Conservation (phyloP, 2,329 filamentous ascomycete genomes). For the Colletotrichum sp. region DNA sequence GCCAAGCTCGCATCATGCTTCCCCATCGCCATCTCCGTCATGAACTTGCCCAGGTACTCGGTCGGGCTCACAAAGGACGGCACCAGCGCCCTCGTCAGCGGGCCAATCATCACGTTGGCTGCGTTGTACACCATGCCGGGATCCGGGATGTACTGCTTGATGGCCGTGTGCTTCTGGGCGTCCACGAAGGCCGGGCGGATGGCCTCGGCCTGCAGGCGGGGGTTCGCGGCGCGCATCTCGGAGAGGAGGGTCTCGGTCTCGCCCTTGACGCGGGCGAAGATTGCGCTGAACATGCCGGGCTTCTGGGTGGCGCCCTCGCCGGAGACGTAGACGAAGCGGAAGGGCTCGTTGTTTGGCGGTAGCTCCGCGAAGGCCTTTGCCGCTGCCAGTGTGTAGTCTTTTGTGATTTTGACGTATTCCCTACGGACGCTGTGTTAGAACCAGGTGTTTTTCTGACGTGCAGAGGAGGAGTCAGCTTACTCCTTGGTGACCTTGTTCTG, state of each 20-base stretch:
- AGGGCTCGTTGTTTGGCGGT: conserved; percentile 48
- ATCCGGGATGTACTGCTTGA: conserved; percentile 46
- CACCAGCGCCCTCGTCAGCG: conserved; percentile 25
- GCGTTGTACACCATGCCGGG: conserved; percentile 23
- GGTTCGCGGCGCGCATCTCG: conserved; percentile 47
- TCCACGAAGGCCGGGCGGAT: conserved; percentile 68
- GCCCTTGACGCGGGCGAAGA: conserved; percentile 71
- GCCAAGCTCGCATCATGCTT: conserved; percentile 29
- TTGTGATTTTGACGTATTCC: conserved; percentile 72
- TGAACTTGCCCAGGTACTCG: conserved; percentile 43
- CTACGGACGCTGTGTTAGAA: conserved; percentile 26
- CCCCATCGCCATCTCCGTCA: conserved; percentile 52
- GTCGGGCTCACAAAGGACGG: conserved; percentile 45
- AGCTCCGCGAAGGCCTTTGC: conserved; percentile 63
- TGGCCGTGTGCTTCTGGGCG: conserved; percentile 39
- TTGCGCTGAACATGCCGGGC: conserved; percentile 59
- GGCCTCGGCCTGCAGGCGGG: conserved; percentile 57
- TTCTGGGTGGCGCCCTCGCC: conserved; percentile 64
- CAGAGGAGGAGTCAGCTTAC: conserved; percentile 38
- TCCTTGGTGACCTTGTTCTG: conserved; percentile 64
- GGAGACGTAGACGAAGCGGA: conserved; percentile 76
- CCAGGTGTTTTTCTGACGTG: background rate
- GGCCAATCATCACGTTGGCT: conserved; percentile 24
- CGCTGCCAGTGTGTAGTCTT: conserved; percentile 68
- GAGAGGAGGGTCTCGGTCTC: conserved; percentile 66